A percentile compares a stretch with the other conserved stretches of the same genome.
Evolutionary conservation across 177 flowering plant genomes (phyloP).

Genomic region (Telopea speciosissima): DNA sequence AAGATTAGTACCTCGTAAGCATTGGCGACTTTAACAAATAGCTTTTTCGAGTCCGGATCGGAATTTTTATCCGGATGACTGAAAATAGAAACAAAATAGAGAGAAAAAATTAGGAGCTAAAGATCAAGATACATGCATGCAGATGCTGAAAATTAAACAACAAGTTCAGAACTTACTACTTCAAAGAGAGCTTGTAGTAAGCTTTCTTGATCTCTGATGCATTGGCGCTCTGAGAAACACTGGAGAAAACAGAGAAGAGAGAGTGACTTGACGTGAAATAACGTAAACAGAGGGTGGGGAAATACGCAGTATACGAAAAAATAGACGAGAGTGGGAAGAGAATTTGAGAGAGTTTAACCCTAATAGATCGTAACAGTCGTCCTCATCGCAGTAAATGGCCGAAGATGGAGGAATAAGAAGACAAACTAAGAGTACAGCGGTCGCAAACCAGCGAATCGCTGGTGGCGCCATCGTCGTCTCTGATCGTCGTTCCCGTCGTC

Average conservation of each 20-base stretch:
- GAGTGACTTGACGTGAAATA: slow-evolving; percentile 1
- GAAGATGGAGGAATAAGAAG: slow-evolving; percentile 41
- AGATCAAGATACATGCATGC: not conserved
- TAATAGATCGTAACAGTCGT: slow-evolving; percentile 91
- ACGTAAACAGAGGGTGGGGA: not conserved
- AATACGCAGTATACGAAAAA: not conserved
- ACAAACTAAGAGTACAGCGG: slow-evolving; percentile 22
- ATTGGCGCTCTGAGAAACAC: slow-evolving; percentile 81
- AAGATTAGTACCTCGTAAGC: slow-evolving; percentile 74
- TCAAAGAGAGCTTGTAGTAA: slow-evolving; percentile 89
- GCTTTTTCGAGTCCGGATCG: slow-evolving; percentile 85
- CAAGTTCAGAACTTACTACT: slow-evolving; percentile 44
- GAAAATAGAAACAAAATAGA: slow-evolving; percentile 5
- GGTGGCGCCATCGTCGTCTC: slow-evolving; percentile 37
- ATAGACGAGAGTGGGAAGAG: not conserved
- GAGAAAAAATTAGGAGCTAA: not conserved
- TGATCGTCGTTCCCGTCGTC: not conserved
- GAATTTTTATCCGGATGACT: slow-evolving; percentile 97
- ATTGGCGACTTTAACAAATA: slow-evolving; percentile 83
- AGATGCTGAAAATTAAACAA: slow-evolving; percentile 2
- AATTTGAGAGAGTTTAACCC: slow-evolving; percentile 47
- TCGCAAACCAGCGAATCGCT: slow-evolving; percentile 43
- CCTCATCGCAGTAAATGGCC: slow-evolving; percentile 95
- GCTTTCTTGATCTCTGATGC: slow-evolving; percentile 94
- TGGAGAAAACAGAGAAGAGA: slow-evolving; percentile 18